Evolutionary conservation across 306 rosid genomes (phyloP).

Genomic region (Glycine tomentella): DNA sequence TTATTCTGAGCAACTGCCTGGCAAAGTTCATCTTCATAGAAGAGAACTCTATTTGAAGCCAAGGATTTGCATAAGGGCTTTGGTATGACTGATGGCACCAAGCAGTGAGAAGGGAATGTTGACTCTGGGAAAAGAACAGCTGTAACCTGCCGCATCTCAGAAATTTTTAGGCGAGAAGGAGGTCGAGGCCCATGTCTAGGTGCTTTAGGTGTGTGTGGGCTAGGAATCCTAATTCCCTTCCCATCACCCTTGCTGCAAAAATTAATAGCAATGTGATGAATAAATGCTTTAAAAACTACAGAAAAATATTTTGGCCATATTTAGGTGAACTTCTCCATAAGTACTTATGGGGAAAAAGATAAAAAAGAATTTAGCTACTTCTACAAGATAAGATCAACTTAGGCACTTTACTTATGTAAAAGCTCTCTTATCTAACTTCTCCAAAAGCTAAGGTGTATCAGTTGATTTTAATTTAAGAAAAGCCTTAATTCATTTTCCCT

Average conservation of each 20-base stretch:
- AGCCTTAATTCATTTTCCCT: no score
- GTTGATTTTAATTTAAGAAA: no score
- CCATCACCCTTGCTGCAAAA: conserved; percentile 77
- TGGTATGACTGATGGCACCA: conserved; percentile 73
- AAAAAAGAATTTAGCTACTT: no score
- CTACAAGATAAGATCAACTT: no score
- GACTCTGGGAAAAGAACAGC: conserved; percentile 93
- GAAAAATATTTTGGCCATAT: background rate
- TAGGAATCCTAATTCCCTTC: conserved; percentile 60
- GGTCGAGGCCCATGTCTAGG: conserved; percentile 94
- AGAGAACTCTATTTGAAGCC: conserved; percentile 90
- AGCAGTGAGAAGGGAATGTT: conserved; percentile 72
- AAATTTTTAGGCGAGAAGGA: conserved; percentile 85
- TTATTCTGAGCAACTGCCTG: conserved; percentile 98
- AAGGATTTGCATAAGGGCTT: conserved; percentile 86
- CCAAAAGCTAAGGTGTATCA: no score
- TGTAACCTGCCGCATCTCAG: conserved; percentile 91
- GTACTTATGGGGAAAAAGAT: no score
- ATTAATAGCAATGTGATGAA: conserved; percentile 17
- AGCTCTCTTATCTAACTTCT: no score
- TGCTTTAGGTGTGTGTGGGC: conserved; percentile 91
- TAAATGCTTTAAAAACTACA: conserved; percentile 5
- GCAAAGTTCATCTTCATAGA: conserved; percentile 95
- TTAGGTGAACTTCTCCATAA: no score
- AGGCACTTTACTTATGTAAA: no score